A percentile compares a stretch with the other conserved stretches of the same genome.
Evolutionary conservation across 768 basidiomycete species (phyloP).

Genomic region (Lyophyllum atratum): DNA sequence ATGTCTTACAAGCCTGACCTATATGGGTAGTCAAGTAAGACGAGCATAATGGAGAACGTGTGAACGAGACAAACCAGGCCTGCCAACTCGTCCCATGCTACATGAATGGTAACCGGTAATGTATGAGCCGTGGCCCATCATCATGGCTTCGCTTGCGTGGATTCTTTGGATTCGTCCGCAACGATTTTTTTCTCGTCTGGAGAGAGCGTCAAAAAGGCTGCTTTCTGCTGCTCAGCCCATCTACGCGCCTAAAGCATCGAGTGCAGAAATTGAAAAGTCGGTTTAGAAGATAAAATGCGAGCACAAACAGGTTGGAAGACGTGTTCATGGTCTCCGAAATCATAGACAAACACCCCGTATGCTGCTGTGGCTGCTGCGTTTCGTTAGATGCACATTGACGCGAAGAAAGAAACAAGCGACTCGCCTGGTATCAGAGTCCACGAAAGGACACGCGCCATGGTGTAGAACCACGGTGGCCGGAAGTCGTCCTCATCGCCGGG

Average conservation of each 20-base stretch:
- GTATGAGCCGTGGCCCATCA: too few species aligned
- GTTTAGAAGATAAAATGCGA: not conserved
- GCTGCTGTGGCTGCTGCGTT: slow-evolving; percentile 46
- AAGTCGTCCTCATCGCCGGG: slow-evolving; percentile 40
- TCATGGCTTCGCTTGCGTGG: not conserved
- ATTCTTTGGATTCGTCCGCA: slow-evolving; percentile 2
- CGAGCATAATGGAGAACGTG: too few species aligned
- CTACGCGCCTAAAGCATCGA: slow-evolving; percentile 47
- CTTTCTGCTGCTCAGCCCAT: slow-evolving; percentile 53
- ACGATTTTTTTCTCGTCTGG: slow-evolving; percentile 53
- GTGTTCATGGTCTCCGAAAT: slow-evolving; percentile 73
- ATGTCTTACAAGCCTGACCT: not conserved
- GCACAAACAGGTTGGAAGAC: slow-evolving; percentile 65
- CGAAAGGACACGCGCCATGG: slow-evolving; percentile 48
- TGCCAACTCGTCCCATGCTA: too few species aligned
- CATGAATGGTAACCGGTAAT: too few species aligned
- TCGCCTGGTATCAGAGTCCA: slow-evolving; percentile 60
- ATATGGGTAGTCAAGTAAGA: not conserved
- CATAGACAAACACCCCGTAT: slow-evolving; percentile 63
- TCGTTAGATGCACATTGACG: not conserved
- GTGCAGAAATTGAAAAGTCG: not conserved
- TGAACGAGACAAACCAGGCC: too few species aligned
- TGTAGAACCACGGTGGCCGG: slow-evolving; percentile 64
- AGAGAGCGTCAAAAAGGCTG: slow-evolving; percentile 58
- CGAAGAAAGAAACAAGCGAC: slow-evolving; percentile 8